These are phyloP conservation scores for Coniella vitis DNA, from an alignment of 2,329 filamentous ascomycete genomes.

Conservation along the genomic window DNA sequence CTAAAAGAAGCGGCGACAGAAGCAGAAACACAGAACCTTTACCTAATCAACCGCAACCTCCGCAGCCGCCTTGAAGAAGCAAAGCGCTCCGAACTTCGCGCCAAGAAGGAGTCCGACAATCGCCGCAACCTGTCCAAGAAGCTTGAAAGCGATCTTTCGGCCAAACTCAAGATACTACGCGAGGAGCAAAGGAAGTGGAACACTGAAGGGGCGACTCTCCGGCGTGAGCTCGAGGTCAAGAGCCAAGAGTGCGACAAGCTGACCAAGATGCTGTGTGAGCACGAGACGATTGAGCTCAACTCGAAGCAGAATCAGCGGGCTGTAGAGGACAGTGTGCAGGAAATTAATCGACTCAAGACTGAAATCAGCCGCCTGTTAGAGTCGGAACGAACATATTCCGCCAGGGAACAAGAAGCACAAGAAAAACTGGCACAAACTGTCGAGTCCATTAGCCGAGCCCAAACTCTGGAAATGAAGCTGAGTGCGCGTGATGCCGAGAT, in stretches of 20 bases:
- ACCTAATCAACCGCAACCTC: constrained; percentile 68
- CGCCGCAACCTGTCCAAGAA: constrained; percentile 69
- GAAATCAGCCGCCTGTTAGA: constrained; percentile 56
- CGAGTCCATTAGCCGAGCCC: constrained; percentile 50
- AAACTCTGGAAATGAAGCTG: constrained; percentile 53
- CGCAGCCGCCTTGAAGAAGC: constrained; percentile 68
- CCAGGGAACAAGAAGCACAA: constrained; percentile 54
- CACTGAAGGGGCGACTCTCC: constrained; percentile 48
- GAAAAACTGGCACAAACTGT: constrained; percentile 50
- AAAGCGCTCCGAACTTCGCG: constrained; percentile 61
- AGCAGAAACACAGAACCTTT: constrained; percentile 74
- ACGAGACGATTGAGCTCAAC: constrained; percentile 61
- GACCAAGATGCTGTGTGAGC: constrained; percentile 57
- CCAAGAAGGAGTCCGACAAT: constrained; percentile 65
- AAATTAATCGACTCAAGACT: constrained; percentile 51
- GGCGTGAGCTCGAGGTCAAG: constrained; percentile 50
- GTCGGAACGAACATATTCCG: constrained; percentile 56
- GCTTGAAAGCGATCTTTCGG: constrained; percentile 65
- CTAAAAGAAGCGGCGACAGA: constrained; percentile 72
- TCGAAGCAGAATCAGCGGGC: constrained; percentile 58
- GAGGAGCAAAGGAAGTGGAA: constrained; percentile 65
- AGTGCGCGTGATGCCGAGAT: constrained; percentile 42
- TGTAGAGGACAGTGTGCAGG: constrained; percentile 52
- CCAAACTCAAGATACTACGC: constrained; percentile 57
- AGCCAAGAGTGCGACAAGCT: constrained; percentile 58